Evolutionary conservation across 1,284 basidiomycete species (phyloP), one percentile per base, ranked within the genome.

Genomic region (Cronartium ribicola): DNA sequence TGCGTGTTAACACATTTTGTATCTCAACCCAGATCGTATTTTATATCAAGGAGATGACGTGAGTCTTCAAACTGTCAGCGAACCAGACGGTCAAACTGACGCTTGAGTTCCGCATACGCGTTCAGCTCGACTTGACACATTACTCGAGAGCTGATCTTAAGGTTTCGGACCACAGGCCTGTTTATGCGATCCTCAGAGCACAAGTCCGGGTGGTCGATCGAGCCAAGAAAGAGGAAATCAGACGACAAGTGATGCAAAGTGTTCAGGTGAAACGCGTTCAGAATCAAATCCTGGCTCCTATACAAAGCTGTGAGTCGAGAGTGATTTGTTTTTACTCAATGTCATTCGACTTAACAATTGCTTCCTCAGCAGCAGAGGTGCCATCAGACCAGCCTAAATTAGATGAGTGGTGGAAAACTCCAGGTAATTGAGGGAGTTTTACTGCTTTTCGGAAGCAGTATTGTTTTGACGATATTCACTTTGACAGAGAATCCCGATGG

Each of bases 101-200:
- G 77, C 44, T 77, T 62, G 22, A 39, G 13, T 5, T 10, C 5
- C 59, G 78, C 36, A n/a, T 75, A 55, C n/a, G 17, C n/a, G 10
- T 17, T 5, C 78, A 81, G 78, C 79, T 81, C 10, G 76, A 79
- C 14, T 76, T 81, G 64, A 78, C 60, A 11, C 68, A 78, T 2
- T 86, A 86, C 76, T 76, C 80, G 40, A 80, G 92, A 73, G 90
- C 92, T 20, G 91, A 95, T 77, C 83, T 98, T 76, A 86, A 85
- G 79, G 88, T 90, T 1, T 97, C 94, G 10, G 96, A 99, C 83
- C 96, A 99, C 81, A 88, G 90, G 78, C 96, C 96, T 79, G 90
- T 98, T 0, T 95, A 90, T 78, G 92, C 89, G 1, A 82, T 90
- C 5, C 93, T 97, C 82, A 85, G 87, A 66, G 88, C 88, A 0